These are phyloP conservation scores for Lachancea nothofagi DNA, from an alignment of 805 yeast genomes.

Conservation along the genomic window DNA sequence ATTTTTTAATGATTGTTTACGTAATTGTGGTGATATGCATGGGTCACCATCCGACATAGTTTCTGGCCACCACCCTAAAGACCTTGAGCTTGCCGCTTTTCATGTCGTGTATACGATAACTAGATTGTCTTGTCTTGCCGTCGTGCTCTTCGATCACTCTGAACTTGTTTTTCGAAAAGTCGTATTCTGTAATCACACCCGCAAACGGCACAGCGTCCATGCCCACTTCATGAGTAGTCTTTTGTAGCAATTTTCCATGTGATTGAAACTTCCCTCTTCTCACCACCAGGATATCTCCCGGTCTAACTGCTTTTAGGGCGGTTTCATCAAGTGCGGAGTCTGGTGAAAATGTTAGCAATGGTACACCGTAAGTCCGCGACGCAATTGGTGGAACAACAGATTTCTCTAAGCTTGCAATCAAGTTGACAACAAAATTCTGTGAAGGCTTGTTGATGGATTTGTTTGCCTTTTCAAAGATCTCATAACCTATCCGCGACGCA, in stretches of 20 bases:
- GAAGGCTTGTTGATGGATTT: constrained; percentile 28
- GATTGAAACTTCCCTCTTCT: constrained; percentile 69
- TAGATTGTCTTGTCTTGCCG: constrained; percentile 52
- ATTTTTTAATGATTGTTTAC: not conserved
- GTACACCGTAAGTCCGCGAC: constrained; percentile 59
- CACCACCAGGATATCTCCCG: constrained; percentile 82
- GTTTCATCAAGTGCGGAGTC: constrained; percentile 44
- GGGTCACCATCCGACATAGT: constrained; percentile 62
- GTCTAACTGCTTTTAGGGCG: constrained; percentile 56
- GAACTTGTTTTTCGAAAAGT: constrained; percentile 62
- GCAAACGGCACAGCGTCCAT: constrained; percentile 44
- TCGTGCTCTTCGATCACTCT: constrained; percentile 56
- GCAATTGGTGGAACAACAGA: constrained; percentile 56
- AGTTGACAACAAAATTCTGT: constrained; percentile 31
- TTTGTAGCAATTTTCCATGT: constrained; percentile 51
- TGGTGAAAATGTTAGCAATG: constrained; percentile 46
- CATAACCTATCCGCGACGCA: constrained; percentile 47
- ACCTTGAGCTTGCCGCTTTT: constrained; percentile 74
- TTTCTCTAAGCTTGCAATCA: constrained; percentile 35
- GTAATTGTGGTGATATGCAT: not conserved
- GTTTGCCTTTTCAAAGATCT: constrained; percentile 43
- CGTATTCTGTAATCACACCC: constrained; percentile 68
- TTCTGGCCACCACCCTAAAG: constrained; percentile 72
- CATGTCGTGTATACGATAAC: constrained; percentile 67
- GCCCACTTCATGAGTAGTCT: constrained; percentile 57